These are phyloP conservation scores for Ustilago crameri DNA, from an alignment of 1,284 basidiomycete species.

Conservation along the genomic window DNA sequence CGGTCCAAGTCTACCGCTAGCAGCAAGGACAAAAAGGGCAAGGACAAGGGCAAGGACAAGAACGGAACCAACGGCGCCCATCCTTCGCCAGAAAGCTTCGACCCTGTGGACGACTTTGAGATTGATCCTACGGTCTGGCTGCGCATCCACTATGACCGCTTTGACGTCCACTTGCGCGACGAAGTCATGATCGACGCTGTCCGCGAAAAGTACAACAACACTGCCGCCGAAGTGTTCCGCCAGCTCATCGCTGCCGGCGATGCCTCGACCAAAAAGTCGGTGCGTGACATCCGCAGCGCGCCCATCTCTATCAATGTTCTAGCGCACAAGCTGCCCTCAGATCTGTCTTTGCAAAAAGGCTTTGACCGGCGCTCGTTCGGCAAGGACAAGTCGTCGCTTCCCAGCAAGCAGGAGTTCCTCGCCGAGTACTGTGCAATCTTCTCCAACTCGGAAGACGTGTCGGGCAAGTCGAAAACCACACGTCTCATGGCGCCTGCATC, in stretches of 20 bases:
- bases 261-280: conserved; percentile 72
- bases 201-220: conserved; percentile 59
- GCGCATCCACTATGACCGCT: conserved; percentile 86
- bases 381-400: conserved; percentile 32
- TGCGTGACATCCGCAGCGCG: conserved; percentile 36
- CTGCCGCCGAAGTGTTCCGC: conserved; percentile 61
- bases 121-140: conserved; percentile 74
- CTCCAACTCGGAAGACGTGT: conserved; percentile 82
- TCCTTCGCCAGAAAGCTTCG: conserved; percentile 21
- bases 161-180: conserved; percentile 88
- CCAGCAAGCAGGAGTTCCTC: conserved; percentile 55
- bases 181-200: conserved; percentile 69
- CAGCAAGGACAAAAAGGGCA: conserved; percentile 39
- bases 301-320: conserved; percentile 62
- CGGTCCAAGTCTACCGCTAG: conserved; percentile 29
- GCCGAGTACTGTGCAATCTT: conserved; percentile 78
- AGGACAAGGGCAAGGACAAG: conserved; percentile 26
- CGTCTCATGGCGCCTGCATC: conserved; percentile 64
- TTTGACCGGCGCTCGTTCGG: conserved; percentile 54
- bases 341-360: conserved; percentile 72
- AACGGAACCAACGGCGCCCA: conserved; percentile 38
- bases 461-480: conserved; percentile 74
- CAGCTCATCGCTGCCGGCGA: conserved; percentile 52
- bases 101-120: conserved; percentile 44
- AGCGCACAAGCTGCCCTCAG: conserved; percentile 68